Conservation (phyloP, 805 yeast genomes). For the Jamesozyma hellenica region DNA sequence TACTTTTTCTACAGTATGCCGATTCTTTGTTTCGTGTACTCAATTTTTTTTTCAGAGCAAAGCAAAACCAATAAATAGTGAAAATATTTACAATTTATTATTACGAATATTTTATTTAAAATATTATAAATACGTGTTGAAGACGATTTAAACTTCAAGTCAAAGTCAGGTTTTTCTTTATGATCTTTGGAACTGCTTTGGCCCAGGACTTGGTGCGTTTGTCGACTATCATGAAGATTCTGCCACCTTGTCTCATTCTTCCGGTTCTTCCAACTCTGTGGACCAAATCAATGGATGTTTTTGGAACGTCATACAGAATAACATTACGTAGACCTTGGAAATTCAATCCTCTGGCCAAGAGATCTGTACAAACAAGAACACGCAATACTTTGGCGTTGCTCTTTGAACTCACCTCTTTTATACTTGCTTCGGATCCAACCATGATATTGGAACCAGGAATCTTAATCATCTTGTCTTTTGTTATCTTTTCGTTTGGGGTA, state of each 20-base stretch:
- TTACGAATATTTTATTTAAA: too few species aligned
- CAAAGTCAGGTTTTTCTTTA: constrained; percentile 39
- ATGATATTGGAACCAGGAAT: constrained; percentile 31
- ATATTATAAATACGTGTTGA: background rate
- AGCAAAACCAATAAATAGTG: too few species aligned
- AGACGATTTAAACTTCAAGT: constrained; percentile 13
- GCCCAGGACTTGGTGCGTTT: constrained; percentile 68
- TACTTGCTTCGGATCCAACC: background rate
- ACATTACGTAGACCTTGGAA: constrained; percentile 75
- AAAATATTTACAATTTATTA: constrained; percentile 2
- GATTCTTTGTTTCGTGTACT: too few species aligned
- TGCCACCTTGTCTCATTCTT: constrained; percentile 78
- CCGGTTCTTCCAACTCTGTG: constrained; percentile 95
- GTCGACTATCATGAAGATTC: constrained; percentile 72
- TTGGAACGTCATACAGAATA: constrained; percentile 76
- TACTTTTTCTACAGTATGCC: too few species aligned
- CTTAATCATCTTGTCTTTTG: constrained; percentile 1
- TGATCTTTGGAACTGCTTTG: constrained; percentile 63
- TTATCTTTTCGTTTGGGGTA: constrained; percentile 1
- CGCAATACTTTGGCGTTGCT: constrained; percentile 34
- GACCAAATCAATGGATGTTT: constrained; percentile 71
- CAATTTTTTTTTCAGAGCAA: too few species aligned
- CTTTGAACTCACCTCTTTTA: background rate
- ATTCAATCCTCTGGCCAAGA: constrained; percentile 83
- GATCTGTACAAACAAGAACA: constrained; percentile 78